Base-by-base conservation (phyloP, 1,284 basidiomycete species). In the Heterobasidion occidentale region DNA sequence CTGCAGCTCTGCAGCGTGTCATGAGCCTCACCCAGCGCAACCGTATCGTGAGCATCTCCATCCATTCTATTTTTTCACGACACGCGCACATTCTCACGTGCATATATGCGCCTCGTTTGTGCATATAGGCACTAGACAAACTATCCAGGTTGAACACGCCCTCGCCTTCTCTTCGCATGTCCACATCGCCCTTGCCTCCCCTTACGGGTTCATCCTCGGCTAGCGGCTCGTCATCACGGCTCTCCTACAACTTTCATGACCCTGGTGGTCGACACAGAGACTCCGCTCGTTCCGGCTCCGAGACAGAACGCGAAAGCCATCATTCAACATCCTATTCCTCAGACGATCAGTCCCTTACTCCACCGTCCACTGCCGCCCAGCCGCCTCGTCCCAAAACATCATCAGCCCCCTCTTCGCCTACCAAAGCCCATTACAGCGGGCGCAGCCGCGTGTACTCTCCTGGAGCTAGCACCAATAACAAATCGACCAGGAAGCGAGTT, bases 1-100 rank as follows among this genome's bases (percentile, higher is more conserved):
- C 75, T 11, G 67, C 74, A 50, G 81, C 85, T 2, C 68, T 90
- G 59, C 79, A 86, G 65, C 75, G 86, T 44, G 85, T 86, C 35
- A 83, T 79, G 68, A 88, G 75, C 59, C 72, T 90, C 48, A 80
- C 84, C 9, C 78, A 89, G 63, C 76, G 87, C 48, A 90, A 88
- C 71, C 78, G 83, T 63, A 76, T 85, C 76, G 87, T 88, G 65
- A 65, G 78, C 20, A 15, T 50, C 52, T 52, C 27, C 42, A 33
- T 12, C n/a, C n/a, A 27, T 52, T 55, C 58, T 44, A 64, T 36
- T 56, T 62, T 59, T 64, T 51, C 34, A 14, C 47, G 42, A 14
- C 51, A 47, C 34, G 6, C 51, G 19, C 48, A 45, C 51, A 55
- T 36, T 15, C 53, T 55, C 45, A 60, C 56, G 55, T 42, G 59